Percentiles rank a stretch among this genome's conserved stretches.
phyloP scores from a whole-genome alignment of 2,329 filamentous ascomycete genomes.

The Shiraia sp. region DNA sequence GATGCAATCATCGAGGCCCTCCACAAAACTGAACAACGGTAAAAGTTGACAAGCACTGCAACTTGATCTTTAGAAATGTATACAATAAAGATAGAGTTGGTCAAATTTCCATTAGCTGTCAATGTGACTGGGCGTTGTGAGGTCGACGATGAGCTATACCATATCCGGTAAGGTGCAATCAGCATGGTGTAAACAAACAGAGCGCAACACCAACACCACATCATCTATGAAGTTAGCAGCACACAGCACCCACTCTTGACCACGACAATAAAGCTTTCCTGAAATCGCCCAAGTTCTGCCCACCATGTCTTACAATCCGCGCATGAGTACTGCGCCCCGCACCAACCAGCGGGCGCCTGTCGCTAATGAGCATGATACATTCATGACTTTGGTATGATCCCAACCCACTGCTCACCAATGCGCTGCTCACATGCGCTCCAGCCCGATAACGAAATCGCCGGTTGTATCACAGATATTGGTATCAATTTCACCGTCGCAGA shows the following conservation, averaged over 20 bases:
- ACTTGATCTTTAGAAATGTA: too few relatives aligned
- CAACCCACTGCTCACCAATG: background rate
- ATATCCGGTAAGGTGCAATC: background rate
- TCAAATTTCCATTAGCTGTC: too few relatives aligned
- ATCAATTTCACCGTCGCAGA: conserved; percentile 86
- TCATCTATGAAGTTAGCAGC: too few relatives aligned
- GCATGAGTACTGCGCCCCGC: conserved; percentile 55
- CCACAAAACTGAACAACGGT: too few relatives aligned
- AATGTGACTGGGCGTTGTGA: conserved; percentile 3
- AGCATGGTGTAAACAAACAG: conserved; percentile 20
- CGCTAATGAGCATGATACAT: conserved; percentile 52
- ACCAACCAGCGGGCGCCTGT: conserved; percentile 46
- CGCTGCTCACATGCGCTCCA: conserved; percentile 34
- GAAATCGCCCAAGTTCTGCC: conserved; percentile 1
- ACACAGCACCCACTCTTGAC: too few relatives aligned
- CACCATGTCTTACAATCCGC: conserved; percentile 54
- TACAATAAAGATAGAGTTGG: too few relatives aligned
- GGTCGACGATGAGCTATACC: background rate
- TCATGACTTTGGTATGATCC: conserved; percentile 54
- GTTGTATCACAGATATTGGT: conserved; percentile 95
- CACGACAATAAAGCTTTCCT: conserved; percentile 1
- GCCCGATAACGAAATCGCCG: conserved; percentile 81
- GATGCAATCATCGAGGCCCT: too few relatives aligned
- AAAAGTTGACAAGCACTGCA: too few relatives aligned
- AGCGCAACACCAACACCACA: conserved; percentile 3